Evolutionary conservation across 371 early-diverging fungal genomes (phyloP), one percentile per base, ranked within the genome.

Genomic region (Apophysomyces ossiformis): DNA sequence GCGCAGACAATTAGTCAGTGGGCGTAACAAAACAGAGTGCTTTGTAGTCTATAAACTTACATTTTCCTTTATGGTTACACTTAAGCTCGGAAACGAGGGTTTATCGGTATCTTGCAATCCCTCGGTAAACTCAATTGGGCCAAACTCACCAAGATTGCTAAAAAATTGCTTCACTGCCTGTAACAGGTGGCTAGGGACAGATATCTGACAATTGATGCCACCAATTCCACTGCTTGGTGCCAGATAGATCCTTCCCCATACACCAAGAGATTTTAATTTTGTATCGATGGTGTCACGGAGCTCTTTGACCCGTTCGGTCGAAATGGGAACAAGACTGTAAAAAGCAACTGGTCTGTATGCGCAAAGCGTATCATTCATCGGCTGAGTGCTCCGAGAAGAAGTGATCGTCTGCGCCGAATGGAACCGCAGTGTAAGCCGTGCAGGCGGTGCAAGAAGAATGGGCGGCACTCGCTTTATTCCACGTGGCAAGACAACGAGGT

Each of bases 161-260:
- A 88, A 79, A 67, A 78, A 82, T 12, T 56, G n/a, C 26, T 84
- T 83, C 35, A 88, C 65, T 2, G 12, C 12, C 5, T 44, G 74
- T 4, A 88, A 63, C 18, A 80, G 75, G 5, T 73, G 66, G 7
- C 69, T 65, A 37, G 91, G 91, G 37, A 88, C 84, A 44, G 89
- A 86, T 58, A 92, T 77, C 76, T 93, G 93, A 37, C 89, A 90
- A 65, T 93, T 93, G 76, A 93, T 88, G 0, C 93, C 93, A 21
- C 81, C 77, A 39, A 79, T 72, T 7, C 79, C 76, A 37, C 45
- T 41, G 60, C 87, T 84, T 35, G 83, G 75, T 15, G 88, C 85
- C 32, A 93, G 62, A 68, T 93, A 93, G 18, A 93, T 88, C 21
- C 93, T 79, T 12, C 92, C 93, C 5, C 88, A 78, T 8, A 89